Percentiles rank a stretch among this genome's conserved stretches.
These are phyloP conservation scores for Pestalotiopsis fici DNA, from an alignment of 2,329 filamentous ascomycete species.

Conservation along the genomic window DNA sequence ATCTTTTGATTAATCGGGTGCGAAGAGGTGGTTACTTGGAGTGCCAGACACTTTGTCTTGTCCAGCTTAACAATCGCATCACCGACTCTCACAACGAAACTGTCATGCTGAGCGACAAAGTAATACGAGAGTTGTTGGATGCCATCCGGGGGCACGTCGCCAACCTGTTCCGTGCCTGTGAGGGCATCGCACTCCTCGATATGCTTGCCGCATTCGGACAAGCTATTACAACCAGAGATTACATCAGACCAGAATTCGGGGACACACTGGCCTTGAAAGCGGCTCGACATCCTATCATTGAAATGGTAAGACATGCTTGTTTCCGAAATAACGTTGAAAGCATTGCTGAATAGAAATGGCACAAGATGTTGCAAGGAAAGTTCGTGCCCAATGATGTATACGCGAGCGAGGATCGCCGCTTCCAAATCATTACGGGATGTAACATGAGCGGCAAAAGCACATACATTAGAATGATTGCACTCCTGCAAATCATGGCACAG, in stretches of 20 bases:
- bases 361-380: constrained; percentile 59
- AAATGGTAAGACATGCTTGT: constrained; percentile 51
- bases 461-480: constrained; percentile 82
- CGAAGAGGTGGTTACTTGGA: constrained; percentile 76
- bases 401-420: constrained; percentile 75
- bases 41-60: constrained; percentile 81
- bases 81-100: constrained; percentile 82
- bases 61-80: constrained; percentile 80
- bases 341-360: not conserved
- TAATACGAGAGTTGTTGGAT: constrained; percentile 71
- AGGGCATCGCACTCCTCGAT: constrained; percentile 84
- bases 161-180: constrained; percentile 78
- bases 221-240: constrained; percentile 62
- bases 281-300: constrained; percentile 77
- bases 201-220: constrained; percentile 81
- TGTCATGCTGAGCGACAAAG: constrained; percentile 77
- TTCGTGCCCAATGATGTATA: constrained; percentile 93
- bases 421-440: constrained; percentile 92
- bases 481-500: constrained; percentile 92
- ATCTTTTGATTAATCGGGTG: constrained; percentile 75
- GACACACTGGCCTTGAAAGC: constrained; percentile 71
- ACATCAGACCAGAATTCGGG: constrained; percentile 67
- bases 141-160: constrained; percentile 73
- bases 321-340: not conserved
- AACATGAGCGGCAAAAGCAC: constrained; percentile 99